These are phyloP conservation scores for Vitis labrusca DNA, from an alignment of 164 flowering plant species.

Conservation along the genomic window DNA sequence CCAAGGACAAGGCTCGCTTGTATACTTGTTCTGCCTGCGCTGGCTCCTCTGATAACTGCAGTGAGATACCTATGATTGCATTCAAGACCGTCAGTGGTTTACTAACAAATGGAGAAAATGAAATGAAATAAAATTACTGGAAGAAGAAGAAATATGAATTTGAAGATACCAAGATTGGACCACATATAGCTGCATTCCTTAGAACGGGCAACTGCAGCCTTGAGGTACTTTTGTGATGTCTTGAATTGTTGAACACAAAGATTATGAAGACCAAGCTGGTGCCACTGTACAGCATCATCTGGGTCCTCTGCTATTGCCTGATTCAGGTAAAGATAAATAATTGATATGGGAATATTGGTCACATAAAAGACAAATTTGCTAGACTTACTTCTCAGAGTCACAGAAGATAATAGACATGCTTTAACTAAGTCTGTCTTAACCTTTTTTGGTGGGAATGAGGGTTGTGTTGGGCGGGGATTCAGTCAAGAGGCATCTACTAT, in stretches of 20 bases:
- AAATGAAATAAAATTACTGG: not conserved
- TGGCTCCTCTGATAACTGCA: slow-evolving; percentile 70
- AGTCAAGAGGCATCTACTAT: no score
- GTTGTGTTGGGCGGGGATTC: no score
- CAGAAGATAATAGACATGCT: not conserved
- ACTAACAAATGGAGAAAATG: not conserved
- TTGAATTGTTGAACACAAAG: slow-evolving; percentile 74
- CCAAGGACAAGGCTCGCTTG: slow-evolving; percentile 64
- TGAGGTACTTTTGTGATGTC: slow-evolving; percentile 81
- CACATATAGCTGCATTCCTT: slow-evolving; percentile 71
- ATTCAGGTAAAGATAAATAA: slow-evolving; percentile 11
- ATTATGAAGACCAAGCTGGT: slow-evolving; percentile 88
- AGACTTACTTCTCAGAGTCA: not conserved
- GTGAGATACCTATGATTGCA: slow-evolving; percentile 58
- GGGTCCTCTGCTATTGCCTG: slow-evolving; percentile 90
- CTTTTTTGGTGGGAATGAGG: no score
- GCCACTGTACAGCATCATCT: slow-evolving; percentile 85
- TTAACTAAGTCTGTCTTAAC: no score
- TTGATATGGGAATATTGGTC: no score
- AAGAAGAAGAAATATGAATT: not conserved
- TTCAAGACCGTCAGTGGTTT: not conserved
- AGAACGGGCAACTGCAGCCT: slow-evolving; percentile 68
- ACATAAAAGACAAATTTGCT: not conserved
- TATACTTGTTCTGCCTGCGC: slow-evolving; percentile 76
- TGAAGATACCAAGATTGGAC: slow-evolving; percentile 82